A percentile compares a stretch with the other conserved stretches of the same genome.
Evolutionary conservation across 306 rosid genomes (phyloP).

Genomic region (Vachellia collinsii): DNA sequence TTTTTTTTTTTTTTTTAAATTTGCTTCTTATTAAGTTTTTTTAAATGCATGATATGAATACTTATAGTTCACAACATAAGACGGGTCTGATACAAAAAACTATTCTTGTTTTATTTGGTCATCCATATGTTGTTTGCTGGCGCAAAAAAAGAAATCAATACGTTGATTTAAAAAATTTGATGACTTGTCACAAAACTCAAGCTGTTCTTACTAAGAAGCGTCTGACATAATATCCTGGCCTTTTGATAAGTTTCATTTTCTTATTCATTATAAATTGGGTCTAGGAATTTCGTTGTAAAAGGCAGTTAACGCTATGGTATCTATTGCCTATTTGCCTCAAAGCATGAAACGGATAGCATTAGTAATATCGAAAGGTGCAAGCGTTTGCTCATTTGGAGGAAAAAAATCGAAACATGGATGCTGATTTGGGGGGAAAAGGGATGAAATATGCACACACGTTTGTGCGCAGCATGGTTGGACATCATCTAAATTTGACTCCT

Average conservation of each 20-base stretch:
- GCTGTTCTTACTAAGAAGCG: background rate
- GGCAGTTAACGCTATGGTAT: constrained; percentile 1
- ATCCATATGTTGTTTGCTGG: too few species aligned
- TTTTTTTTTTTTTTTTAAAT: too few species aligned
- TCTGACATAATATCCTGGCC: background rate
- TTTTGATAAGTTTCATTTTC: background rate
- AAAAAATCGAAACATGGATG: background rate
- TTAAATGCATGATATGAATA: background rate
- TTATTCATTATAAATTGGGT: background rate
- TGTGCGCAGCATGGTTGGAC: constrained; percentile 26
- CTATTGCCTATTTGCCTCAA: too few species aligned
- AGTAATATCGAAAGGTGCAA: background rate
- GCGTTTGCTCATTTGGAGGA: background rate
- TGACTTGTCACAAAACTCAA: background rate
- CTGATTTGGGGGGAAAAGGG: background rate
- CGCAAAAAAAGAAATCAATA: background rate
- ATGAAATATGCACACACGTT: too few species aligned
- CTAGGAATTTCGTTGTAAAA: background rate
- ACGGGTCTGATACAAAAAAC: background rate
- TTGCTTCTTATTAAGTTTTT: too few species aligned
- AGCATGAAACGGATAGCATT: too few species aligned
- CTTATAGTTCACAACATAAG: background rate
- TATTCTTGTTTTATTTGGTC: too few species aligned
- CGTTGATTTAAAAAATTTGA: background rate
- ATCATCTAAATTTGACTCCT: too few species aligned